phyloP scores from a whole-genome alignment of 164 flowering plant species.

The Dillenia turbinata region DNA sequence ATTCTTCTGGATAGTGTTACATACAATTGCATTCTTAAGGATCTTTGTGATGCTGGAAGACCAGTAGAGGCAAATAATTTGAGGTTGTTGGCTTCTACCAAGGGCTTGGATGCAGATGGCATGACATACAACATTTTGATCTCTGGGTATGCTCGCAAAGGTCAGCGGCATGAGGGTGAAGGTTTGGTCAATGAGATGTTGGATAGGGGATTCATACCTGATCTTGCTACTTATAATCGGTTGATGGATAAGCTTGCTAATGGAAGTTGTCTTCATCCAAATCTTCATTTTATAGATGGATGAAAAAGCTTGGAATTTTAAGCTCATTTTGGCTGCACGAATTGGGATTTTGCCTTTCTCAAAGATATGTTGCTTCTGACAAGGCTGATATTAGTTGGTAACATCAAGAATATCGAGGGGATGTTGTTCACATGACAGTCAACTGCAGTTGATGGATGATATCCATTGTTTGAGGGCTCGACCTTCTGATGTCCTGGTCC shows the following conservation, averaged over 20 bases:
- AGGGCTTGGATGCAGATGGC: conserved; percentile 59
- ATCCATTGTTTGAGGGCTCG: no score
- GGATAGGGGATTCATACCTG: conserved; percentile 73
- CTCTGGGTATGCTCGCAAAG: conserved; percentile 60
- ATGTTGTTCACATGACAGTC: no score
- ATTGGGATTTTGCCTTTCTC: no score
- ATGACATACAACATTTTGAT: conserved; percentile 56
- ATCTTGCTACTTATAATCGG: conserved; percentile 70
- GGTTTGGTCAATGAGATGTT: conserved; percentile 73
- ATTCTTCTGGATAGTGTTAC: conserved; percentile 72
- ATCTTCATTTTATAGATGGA: background rate
- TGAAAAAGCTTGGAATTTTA: background rate
- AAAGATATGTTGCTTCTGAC: no score
- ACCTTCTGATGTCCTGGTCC: no score
- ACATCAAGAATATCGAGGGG: no score
- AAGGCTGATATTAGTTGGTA: no score
- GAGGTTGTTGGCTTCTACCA: conserved; percentile 59
- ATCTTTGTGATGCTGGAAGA: conserved; percentile 52
- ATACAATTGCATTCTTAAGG: conserved; percentile 60
- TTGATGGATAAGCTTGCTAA: conserved; percentile 43
- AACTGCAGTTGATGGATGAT: no score
- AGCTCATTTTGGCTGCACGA: no score
- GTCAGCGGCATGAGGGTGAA: conserved; percentile 59
- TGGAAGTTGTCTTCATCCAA: conserved; percentile 2
- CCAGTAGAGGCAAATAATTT: conserved; percentile 58